Conservation (phyloP, 2,329 filamentous ascomycete species). For the Xylariales sp. region DNA sequence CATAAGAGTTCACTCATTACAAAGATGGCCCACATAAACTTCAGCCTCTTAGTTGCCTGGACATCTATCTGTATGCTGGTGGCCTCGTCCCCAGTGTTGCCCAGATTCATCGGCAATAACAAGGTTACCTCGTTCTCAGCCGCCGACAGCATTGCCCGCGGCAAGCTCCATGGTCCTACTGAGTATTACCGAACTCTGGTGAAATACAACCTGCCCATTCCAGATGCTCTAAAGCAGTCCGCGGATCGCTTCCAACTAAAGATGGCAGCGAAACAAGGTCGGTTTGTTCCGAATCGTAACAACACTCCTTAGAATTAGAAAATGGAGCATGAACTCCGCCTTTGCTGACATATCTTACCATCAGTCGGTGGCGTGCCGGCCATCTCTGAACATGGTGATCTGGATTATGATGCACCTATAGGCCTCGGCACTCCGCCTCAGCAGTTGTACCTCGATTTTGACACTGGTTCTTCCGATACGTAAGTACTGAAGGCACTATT, state of each 20-base stretch:
- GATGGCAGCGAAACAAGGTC: constrained; percentile 13
- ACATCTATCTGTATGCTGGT: constrained; percentile 12
- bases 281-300: no score
- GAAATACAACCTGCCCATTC: constrained; percentile 27
- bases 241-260: constrained; percentile 19
- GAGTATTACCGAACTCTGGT: constrained; percentile 23
- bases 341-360: no score
- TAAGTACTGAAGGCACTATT: constrained; percentile 53
- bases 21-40: constrained; percentile 13
- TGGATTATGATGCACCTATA: constrained; percentile 39
- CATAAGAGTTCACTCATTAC: no score
- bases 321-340: no score
- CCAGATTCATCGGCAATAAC: neutral
- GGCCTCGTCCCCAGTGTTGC: neutral
- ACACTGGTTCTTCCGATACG: constrained; percentile 54
- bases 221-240: constrained; percentile 19
- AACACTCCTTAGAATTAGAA: no score
- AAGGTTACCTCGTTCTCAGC: constrained; percentile 4
- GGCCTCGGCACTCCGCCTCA: constrained; percentile 45
- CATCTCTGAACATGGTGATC: constrained; percentile 32
- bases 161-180: constrained; percentile 15
- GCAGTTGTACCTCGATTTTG: constrained; percentile 41
- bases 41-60: constrained; percentile 15
- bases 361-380: constrained; percentile 29
- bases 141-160: constrained; percentile 4